Conservation (phyloP, 805 yeast genomes). For the Wickerhamomyces chambardii region DNA sequence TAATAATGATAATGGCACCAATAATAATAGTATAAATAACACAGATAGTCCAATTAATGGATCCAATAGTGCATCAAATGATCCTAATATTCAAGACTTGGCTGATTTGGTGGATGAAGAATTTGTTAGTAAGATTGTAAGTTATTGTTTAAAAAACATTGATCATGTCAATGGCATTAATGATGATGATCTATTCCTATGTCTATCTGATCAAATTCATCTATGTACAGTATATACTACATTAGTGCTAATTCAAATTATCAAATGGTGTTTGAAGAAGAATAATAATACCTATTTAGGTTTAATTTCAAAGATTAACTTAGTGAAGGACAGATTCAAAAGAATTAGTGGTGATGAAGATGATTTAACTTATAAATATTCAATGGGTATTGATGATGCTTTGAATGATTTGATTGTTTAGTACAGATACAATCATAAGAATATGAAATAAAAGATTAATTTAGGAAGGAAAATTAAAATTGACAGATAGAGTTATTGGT, state of each 20-base stretch:
- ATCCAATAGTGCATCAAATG: too few species aligned
- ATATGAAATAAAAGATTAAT: too few species aligned
- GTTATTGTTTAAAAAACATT: conserved; percentile 15
- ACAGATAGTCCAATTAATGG: too few species aligned
- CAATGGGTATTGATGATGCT: conserved; percentile 3
- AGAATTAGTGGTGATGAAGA: conserved; percentile 7
- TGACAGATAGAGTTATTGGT: too few species aligned
- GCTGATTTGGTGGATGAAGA: conserved; percentile 11
- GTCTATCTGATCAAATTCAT: conserved; percentile 64
- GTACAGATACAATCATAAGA: too few species aligned
- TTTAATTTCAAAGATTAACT: conserved; percentile 12
- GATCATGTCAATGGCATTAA: conserved; percentile 17
- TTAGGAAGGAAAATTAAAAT: too few species aligned
- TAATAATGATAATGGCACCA: too few species aligned
- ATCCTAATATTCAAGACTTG: too few species aligned
- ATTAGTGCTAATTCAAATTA: conserved; percentile 13
- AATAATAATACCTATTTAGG: conserved; percentile 6
- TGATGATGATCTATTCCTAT: conserved; percentile 50
- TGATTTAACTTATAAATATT: conserved; percentile 13
- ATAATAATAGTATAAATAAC: too few species aligned
- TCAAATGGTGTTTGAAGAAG: conserved; percentile 13
- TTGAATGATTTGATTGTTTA: background rate
- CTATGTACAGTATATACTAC: conserved; percentile 21
- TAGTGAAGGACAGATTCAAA: conserved; percentile 8
- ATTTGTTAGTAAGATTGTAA: conserved; percentile 14